Evolutionary conservation across 352 stramenopile species (phyloP), one percentile per base, ranked within the genome.

Genomic region (Phytopythium kandeliae): DNA sequence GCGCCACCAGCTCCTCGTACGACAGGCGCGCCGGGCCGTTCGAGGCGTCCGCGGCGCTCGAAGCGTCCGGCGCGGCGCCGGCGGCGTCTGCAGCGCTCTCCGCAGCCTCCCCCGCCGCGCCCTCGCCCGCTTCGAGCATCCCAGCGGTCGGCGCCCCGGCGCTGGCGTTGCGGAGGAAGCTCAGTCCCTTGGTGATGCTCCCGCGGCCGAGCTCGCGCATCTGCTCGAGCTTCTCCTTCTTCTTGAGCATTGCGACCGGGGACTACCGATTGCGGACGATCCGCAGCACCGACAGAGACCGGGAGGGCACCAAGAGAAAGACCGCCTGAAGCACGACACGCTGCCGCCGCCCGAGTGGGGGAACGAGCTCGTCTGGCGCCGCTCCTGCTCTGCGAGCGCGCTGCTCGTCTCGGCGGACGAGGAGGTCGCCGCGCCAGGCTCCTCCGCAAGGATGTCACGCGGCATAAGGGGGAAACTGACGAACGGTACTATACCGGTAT

Each of bases 141-240:
- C 55, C 61, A 3, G 54, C 41, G 16, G 47, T 64, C 3, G 52
- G 22, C 0, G 59, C 46, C 4, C 54, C 43, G 53, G 47, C 13
- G 68, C 71, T 30, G 60, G 37, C 77, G 5, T 74, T 66, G 24
- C 80, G 85, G 17, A 92, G 70, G 58, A 93, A 87, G 59, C 74
- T 86, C 37, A 95, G 67, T 1, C 85, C 85, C 55, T 90, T 90
- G 54, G 68, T 79, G 25, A 95, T 51, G 2, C 78, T 68, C 15
- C 76, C 81, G 47, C 78, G 78, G 21, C 85, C 82, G 25, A 91
- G 69, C 69, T 95, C 85, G 55, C 76, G 81, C 82, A 95, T 95
- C 58, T 95, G 79, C 67, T 92, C 85, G 25, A 95, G 74, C 68
- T 87, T 85, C 64, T 95, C 80, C 66, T 92, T 92, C 69, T 92